Evolutionary conservation across 106 monocot genomes (phyloP).

Genomic region (Agapanthus africanus): DNA sequence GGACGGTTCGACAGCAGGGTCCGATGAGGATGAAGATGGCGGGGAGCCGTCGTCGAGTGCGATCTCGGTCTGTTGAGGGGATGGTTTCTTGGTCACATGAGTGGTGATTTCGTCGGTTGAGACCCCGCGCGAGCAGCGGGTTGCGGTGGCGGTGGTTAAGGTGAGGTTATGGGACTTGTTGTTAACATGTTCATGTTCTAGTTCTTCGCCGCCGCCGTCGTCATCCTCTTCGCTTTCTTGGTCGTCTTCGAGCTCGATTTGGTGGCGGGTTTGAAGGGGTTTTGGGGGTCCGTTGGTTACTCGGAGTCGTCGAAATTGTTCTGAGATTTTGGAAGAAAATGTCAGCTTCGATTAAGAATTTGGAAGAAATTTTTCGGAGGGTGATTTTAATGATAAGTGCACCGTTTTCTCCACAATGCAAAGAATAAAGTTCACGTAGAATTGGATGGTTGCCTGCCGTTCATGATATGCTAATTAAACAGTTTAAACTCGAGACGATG

Average conservation of each 20-base stretch:
- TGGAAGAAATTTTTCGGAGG: too few relatives aligned
- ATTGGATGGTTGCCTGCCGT: too few relatives aligned
- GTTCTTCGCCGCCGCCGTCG: conserved; percentile 14
- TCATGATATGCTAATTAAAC: too few relatives aligned
- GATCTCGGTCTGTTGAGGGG: conserved; percentile 25
- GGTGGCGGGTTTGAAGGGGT: conserved; percentile 11
- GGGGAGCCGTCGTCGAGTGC: conserved; percentile 48
- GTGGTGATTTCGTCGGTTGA: conserved; percentile 28
- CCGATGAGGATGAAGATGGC: conserved; percentile 58
- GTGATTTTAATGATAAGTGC: too few relatives aligned
- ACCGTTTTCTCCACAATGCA: too few relatives aligned
- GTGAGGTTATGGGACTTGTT: neutral
- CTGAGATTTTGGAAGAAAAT: too few relatives aligned
- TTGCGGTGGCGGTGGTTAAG: neutral
- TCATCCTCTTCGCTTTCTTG: conserved; percentile 14
- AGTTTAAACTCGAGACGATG: too few relatives aligned
- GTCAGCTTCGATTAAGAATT: too few relatives aligned
- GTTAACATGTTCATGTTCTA: conserved; percentile 1
- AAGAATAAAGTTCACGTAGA: too few relatives aligned
- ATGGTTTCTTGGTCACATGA: neutral
- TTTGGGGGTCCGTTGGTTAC: conserved; percentile 12
- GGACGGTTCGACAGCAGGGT: conserved; percentile 7
- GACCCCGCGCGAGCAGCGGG: conserved; percentile 21
- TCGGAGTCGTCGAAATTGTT: conserved; percentile 33
- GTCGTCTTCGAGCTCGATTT: conserved; percentile 10